A percentile compares a stretch with the other conserved stretches of the same genome.
Evolutionary conservation across 2,329 filamentous ascomycete species (phyloP).

Genomic region (Aspergillus amoenus): DNA sequence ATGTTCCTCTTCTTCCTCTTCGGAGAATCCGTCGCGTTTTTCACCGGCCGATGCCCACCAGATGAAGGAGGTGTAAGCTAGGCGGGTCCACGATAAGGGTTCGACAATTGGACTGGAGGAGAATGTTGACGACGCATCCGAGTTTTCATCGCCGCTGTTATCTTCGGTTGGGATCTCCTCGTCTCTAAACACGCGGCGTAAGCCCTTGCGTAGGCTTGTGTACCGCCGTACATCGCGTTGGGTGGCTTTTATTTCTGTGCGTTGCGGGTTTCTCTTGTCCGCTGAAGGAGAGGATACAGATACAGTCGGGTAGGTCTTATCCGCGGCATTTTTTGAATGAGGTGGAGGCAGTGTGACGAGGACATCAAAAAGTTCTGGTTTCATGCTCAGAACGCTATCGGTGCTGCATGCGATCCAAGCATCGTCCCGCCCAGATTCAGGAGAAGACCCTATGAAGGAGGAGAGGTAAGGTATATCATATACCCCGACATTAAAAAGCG

Average conservation of each 20-base stretch:
- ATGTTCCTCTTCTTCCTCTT: constrained; percentile 54
- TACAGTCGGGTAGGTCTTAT: constrained; percentile 73
- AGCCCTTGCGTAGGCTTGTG: constrained; percentile 63
- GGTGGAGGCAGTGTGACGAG: constrained; percentile 76
- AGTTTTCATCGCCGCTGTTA: constrained; percentile 35
- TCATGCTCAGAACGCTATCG: constrained; percentile 86
- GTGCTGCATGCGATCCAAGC: constrained; percentile 96
- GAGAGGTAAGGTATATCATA: constrained; percentile 84
- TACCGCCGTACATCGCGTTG: constrained; percentile 87
- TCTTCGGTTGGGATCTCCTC: constrained; percentile 24
- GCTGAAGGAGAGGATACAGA: constrained; percentile 60
- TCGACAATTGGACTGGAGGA: constrained; percentile 52
- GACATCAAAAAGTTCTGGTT: constrained; percentile 84
- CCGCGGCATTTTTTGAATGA: constrained; percentile 57
- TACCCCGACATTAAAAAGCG: constrained; percentile 90
- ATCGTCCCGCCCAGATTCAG: constrained; percentile 39
- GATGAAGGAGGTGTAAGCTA: constrained; percentile 63
- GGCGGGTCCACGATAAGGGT: constrained; percentile 57
- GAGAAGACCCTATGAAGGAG: constrained; percentile 56
- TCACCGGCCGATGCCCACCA: constrained; percentile 69
- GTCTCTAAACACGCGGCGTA: constrained; percentile 42
- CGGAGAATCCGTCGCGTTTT: constrained; percentile 52
- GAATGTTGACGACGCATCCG: constrained; percentile 41
- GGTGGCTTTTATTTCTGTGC: constrained; percentile 68
- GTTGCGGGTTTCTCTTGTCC: constrained; percentile 42